A percentile compares a stretch with the other conserved stretches of the same genome.
These are phyloP conservation scores for Echinochloa phyllopogon DNA, from an alignment of 176 grass and related monocot genomes.

Conservation along the genomic window DNA sequence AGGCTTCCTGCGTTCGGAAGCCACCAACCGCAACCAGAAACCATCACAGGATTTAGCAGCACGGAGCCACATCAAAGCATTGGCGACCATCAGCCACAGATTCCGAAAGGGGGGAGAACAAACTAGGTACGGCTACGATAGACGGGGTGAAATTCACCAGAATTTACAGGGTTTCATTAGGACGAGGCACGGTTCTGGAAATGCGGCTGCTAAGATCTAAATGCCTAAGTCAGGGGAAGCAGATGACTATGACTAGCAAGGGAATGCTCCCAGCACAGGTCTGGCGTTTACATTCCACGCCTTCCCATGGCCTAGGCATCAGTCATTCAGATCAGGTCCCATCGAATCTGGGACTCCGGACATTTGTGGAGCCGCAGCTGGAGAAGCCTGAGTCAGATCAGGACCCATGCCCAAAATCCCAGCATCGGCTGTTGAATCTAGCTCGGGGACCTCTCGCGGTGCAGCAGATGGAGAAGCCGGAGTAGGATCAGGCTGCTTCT, in stretches of 20 bases:
- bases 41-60: neutral
- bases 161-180: conserved; percentile 29
- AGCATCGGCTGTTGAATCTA: neutral
- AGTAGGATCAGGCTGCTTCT: neutral
- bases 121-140: neutral
- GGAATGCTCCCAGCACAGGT: neutral
- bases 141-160: neutral
- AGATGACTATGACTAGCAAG: conserved; percentile 12
- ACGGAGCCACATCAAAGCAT: neutral
- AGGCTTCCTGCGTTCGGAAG: neutral
- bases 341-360: neutral
- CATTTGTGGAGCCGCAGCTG: neutral
- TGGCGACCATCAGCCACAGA: neutral
- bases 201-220: neutral
- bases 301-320: conserved; percentile 1
- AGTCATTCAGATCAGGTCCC: neutral
- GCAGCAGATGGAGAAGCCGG: neutral
- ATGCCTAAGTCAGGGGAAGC: conserved; percentile 3
- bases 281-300: neutral
- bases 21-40: neutral
- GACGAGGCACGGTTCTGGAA: neutral
- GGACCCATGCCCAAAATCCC: neutral
- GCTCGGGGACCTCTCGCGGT: neutral
- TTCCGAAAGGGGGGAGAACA: too few relatives aligned
- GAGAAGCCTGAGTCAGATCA: neutral